Percentiles rank a stretch among this genome's conserved stretches.
Conservation (phyloP, 768 basidiomycete genomes). For the Trametes villosa region DNA sequence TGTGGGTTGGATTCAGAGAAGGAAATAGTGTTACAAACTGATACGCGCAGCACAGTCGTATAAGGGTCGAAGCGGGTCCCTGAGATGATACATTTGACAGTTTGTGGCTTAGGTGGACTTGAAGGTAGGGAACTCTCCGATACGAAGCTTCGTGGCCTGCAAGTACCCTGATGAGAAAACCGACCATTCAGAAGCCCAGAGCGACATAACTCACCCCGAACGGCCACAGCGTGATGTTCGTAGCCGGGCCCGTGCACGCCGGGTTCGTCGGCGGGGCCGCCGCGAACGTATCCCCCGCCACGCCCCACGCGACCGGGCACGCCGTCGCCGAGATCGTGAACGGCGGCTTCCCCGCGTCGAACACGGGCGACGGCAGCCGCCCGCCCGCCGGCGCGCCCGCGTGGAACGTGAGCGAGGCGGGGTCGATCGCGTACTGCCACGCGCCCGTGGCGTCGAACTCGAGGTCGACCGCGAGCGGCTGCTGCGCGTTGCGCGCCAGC, state of each 20-base stretch:
- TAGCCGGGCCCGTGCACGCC: conserved; percentile 45
- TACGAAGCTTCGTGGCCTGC: conserved; percentile 39
- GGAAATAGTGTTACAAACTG: no score
- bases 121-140: conserved; percentile 39
- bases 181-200: no score
- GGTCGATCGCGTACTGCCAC: conserved; percentile 63
- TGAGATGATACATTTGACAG: no score
- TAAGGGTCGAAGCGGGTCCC: no score
- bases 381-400: conserved; percentile 28
- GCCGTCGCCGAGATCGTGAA: conserved; percentile 52
- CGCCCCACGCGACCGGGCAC: conserved; percentile 52
- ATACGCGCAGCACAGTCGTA: no score
- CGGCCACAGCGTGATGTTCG: conserved; percentile 50
- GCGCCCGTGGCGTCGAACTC: conserved; percentile 51
- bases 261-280: conserved; percentile 50
- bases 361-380: conserved; percentile 37
- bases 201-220: conserved; percentile 47
- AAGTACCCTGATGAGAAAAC: no score
- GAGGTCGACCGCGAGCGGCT: conserved; percentile 52
- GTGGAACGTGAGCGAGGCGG: conserved; percentile 38
- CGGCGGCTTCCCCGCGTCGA: conserved; percentile 53
- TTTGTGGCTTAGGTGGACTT: conserved; percentile 10
- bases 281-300: conserved; percentile 54
- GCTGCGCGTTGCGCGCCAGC: conserved; percentile 46
- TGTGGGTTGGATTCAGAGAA: no score